phyloP scores from a whole-genome alignment of 1,139 yeast genomes.

The Saccharomyces hybrid region DNA sequence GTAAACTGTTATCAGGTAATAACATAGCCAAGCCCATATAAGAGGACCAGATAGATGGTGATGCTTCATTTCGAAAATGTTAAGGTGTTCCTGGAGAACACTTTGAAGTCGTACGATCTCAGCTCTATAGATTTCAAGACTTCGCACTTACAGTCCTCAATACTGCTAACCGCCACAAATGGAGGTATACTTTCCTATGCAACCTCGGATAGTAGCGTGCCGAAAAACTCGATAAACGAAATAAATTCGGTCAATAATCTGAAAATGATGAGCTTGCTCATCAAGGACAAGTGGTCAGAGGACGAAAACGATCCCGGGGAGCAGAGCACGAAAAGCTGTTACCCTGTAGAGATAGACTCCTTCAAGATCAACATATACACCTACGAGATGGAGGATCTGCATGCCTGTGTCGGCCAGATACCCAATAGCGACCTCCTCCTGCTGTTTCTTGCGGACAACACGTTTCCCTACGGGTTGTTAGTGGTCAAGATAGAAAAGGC shows the following conservation, averaged over 20 bases:
- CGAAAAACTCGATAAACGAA: conserved; percentile 3
- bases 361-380: conserved; percentile 20
- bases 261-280: conserved; percentile 29
- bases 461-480: conserved; percentile 28
- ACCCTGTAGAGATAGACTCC: conserved; percentile 4
- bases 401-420: conserved; percentile 25
- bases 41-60: background rate
- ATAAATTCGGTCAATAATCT: conserved; percentile 21
- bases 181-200: conserved; percentile 28
- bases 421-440: conserved; percentile 27
- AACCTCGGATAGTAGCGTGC: conserved; percentile 7
- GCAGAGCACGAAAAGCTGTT: conserved; percentile 13
- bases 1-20: too few relatives aligned
- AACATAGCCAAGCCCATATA: too few relatives aligned
- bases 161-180: conserved; percentile 20
- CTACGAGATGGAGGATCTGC: conserved; percentile 29
- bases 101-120: conserved; percentile 12
- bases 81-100: conserved; percentile 10
- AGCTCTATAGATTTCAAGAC: conserved; percentile 10
- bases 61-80: conserved; percentile 20
- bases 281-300: conserved; percentile 30
- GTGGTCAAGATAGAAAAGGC: conserved; percentile 22
- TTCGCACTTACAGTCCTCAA: conserved; percentile 19
- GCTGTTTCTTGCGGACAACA: conserved; percentile 19
- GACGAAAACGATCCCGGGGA: conserved; percentile 18